A percentile compares a stretch with the other conserved stretches of the same genome.
Conservation (phyloP, 2,329 filamentous ascomycete genomes). For the Waltergamsia citrina region DNA sequence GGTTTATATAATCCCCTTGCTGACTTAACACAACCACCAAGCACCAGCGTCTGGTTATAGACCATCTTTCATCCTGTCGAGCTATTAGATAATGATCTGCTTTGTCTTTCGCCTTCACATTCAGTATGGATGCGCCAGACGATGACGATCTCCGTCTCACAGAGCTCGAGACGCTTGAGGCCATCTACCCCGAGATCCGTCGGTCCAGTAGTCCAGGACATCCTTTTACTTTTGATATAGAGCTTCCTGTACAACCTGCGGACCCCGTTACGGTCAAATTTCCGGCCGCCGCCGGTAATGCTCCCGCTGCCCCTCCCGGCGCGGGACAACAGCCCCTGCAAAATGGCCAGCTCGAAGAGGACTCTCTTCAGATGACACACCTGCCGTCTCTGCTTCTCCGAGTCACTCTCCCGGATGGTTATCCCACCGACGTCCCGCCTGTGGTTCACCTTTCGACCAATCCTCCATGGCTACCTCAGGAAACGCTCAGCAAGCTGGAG, state of each 20-base stretch:
- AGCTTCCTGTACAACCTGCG: constrained; percentile 46
- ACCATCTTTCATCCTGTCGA: too few relatives aligned
- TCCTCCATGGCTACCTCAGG: constrained; percentile 46
- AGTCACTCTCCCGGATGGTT: constrained; percentile 46
- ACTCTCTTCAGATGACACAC: constrained; percentile 43
- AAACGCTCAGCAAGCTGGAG: constrained; percentile 39
- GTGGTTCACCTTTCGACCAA: constrained; percentile 38
- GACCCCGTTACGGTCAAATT: constrained; percentile 48
- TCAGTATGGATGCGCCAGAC: constrained; percentile 32
- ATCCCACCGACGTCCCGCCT: constrained; percentile 45
- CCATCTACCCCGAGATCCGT: constrained; percentile 58
- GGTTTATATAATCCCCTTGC: too few relatives aligned
- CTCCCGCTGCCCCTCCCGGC: constrained; percentile 7
- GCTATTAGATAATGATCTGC: too few relatives aligned
- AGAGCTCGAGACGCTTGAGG: constrained; percentile 51
- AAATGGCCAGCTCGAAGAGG: constrained; percentile 9
- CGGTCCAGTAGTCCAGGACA: constrained; percentile 23
- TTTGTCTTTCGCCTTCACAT: too few relatives aligned
- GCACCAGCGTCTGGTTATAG: too few relatives aligned
- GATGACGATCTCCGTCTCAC: constrained; percentile 43
- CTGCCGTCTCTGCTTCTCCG: constrained; percentile 47
- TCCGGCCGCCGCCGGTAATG: constrained; percentile 28
- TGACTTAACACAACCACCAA: too few relatives aligned
- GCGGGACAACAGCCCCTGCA: constrained; percentile 3
- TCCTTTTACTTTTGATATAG: constrained; percentile 41